Evolutionary conservation across 352 stramenopile species (phyloP).

Genomic region (Phytopythium litorale): DNA sequence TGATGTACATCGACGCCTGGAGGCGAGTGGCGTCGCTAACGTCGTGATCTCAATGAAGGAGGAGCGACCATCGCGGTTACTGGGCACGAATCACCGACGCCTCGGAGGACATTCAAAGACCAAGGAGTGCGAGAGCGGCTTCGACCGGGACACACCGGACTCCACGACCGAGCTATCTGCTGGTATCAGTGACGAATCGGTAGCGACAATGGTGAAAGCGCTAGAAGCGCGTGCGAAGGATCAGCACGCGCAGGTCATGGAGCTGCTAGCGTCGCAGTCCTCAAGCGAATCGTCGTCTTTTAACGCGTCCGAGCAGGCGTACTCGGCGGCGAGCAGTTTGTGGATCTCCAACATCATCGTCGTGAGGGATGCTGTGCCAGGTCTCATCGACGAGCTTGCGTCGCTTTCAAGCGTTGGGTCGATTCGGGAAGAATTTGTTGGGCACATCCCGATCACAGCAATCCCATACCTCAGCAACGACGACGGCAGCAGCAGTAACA

Average conservation of each 20-base stretch:
- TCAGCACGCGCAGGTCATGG: slow-evolving; percentile 25
- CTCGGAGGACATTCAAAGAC: neutral
- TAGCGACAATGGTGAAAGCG: slow-evolving; percentile 25
- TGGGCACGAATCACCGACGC: neutral
- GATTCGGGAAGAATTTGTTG: slow-evolving; percentile 22
- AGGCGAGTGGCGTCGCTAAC: slow-evolving; percentile 15
- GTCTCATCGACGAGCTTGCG: slow-evolving; percentile 30
- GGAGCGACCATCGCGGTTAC: slow-evolving; percentile 7
- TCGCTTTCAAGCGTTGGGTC: slow-evolving; percentile 22
- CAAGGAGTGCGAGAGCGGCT: slow-evolving; percentile 6
- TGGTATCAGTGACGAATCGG: slow-evolving; percentile 1
- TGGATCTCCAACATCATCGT: slow-evolving; percentile 54
- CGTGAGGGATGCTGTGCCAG: slow-evolving; percentile 25
- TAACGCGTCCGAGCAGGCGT: neutral
- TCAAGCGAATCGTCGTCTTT: neutral
- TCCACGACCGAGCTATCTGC: neutral
- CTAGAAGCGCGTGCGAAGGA: slow-evolving; percentile 24
- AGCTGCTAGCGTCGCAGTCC: slow-evolving; percentile 13
- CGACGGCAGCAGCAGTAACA: neutral
- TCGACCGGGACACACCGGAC: neutral
- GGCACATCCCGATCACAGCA: slow-evolving; percentile 10
- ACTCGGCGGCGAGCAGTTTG: slow-evolving; percentile 20
- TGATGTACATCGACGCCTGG: slow-evolving; percentile 13
- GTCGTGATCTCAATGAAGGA: slow-evolving; percentile 35
- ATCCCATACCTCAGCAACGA: neutral